These are phyloP conservation scores for Rhizoclosmatium sp. DNA, from an alignment of 192 early-diverging fungal genomes.

Conservation along the genomic window DNA sequence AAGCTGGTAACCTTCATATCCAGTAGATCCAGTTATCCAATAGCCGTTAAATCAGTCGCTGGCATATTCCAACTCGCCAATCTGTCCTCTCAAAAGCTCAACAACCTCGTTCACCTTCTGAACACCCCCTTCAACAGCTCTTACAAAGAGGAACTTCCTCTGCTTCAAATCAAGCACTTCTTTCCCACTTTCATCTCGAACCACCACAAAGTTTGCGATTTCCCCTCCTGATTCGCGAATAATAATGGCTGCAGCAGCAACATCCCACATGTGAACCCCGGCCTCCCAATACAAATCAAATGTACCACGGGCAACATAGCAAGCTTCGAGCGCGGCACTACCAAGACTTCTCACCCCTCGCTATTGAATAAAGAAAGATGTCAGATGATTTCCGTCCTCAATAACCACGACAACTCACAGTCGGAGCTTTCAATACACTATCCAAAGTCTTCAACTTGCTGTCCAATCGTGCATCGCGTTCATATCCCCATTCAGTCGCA, in stretches of 20 bases:
- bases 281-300: constrained; percentile 93
- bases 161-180: constrained; percentile 46
- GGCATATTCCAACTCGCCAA: constrained; percentile 36
- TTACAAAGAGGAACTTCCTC: constrained; percentile 54
- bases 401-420: constrained; percentile 11
- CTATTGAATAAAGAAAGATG: constrained; percentile 37
- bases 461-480: constrained; percentile 65
- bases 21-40: too few relatives aligned
- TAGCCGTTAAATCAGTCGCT: constrained; percentile 34
- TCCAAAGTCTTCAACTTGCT: constrained; percentile 74
- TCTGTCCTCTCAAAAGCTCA: constrained; percentile 15
- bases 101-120: constrained; percentile 30
- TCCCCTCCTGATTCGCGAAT: constrained; percentile 85
- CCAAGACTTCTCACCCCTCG: constrained; percentile 83
- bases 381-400: neutral
- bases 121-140: constrained; percentile 36
- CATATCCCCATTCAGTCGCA: constrained; percentile 85
- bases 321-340: constrained; percentile 80
- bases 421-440: constrained; percentile 65
- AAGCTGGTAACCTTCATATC: too few relatives aligned
- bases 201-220: constrained; percentile 59
- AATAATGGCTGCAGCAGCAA: constrained; percentile 87
- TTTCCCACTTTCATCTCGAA: neutral
- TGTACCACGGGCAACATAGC: constrained; percentile 80
- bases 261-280: constrained; percentile 83